Evolutionary conservation across 2,329 filamentous ascomycete genomes (phyloP), one percentile per base, ranked within the genome.

Genomic region (Dactylella cylindrospora): DNA sequence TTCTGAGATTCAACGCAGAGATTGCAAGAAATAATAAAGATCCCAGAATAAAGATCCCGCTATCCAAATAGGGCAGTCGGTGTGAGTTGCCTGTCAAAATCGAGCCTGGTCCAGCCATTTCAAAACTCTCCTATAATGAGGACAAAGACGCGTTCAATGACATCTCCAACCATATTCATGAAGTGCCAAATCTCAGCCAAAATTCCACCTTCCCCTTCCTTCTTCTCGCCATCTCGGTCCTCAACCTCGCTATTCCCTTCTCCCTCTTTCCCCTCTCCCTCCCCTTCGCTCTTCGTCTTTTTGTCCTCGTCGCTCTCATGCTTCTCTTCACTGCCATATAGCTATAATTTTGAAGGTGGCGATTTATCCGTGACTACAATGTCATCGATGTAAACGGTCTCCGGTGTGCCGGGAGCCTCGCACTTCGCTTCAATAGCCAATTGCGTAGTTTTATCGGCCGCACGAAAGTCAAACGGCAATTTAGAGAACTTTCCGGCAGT

Each of bases 161-260:
- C 32, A 38, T 61, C 55, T 7, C 55, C 47, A 12, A 61, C 25
- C 28, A 43, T 29, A n/a, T 53, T 22, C 2, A 61, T 9, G 19
- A 40, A 36, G 15, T 61, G 55, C 55, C 55, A 61, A 13, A 61
- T 15, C 17, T 61, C 55, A n/a, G 33, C n/a, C 19, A 47, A 19
- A 12, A 49, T 23, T 7, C n/a, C 26, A 22, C 25, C 26, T 29
- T 19, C 26, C 7, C 19, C 13, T 29, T 50, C 40, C 3, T 26
- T 13, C 17, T 49, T 35, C 3, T 28, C 41, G 35, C 44, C 47
- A 22, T 43, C 13, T 26, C 44, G 28, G 12, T 33, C 49, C 3
- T 33, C 38, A n/a, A 41, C 38, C 5, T 29, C n/a, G n/a, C n/a
- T n/a, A n/a, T n/a, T n/a, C n/a, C n/a, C 45, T 17, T 28, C 43